phyloP scores from a whole-genome alignment of 192 early-diverging fungal species.

The Lobosporangium transversale region DNA sequence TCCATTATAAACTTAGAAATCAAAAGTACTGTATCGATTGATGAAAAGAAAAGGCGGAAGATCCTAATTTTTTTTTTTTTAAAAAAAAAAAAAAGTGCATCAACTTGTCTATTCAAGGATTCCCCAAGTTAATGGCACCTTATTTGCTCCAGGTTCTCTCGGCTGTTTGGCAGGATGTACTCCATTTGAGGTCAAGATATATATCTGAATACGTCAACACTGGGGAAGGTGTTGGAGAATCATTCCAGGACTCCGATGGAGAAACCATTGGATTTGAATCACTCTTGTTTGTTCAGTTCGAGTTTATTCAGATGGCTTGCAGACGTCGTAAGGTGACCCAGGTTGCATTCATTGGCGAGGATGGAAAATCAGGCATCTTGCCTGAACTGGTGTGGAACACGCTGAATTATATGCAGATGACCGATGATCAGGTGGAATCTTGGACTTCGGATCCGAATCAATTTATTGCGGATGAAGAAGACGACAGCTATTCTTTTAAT shows the following conservation, averaged over 20 bases:
- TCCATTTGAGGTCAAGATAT: slow-evolving; percentile 65
- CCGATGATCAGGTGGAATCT: slow-evolving; percentile 74
- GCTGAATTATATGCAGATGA: slow-evolving; percentile 84
- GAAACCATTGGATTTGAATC: slow-evolving; percentile 72
- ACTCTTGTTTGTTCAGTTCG: slow-evolving; percentile 73
- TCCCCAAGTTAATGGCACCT: slow-evolving; percentile 68
- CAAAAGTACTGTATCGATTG: neutral
- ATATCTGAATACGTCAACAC: slow-evolving; percentile 51
- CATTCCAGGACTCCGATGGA: slow-evolving; percentile 77
- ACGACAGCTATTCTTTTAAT: slow-evolving; percentile 87
- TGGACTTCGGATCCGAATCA: slow-evolving; percentile 89
- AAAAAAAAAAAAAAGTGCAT: too few species aligned
- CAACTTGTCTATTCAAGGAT: slow-evolving; percentile 65
- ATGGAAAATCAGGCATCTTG: slow-evolving; percentile 62
- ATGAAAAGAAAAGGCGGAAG: too few species aligned
- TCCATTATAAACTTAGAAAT: neutral
- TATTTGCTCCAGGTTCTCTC: slow-evolving; percentile 65
- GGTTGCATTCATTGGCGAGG: slow-evolving; percentile 58
- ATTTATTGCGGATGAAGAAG: slow-evolving; percentile 92
- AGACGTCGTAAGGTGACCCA: slow-evolving; percentile 64
- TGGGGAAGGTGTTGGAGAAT: slow-evolving; percentile 46
- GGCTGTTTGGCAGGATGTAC: slow-evolving; percentile 79
- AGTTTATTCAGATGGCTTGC: slow-evolving; percentile 70
- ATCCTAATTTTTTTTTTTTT: too few species aligned
- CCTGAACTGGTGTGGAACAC: slow-evolving; percentile 65